Percentiles rank a stretch among this genome's conserved stretches.
phyloP scores from a whole-genome alignment of 495 filamentous ascomycete species.

The Venustampulla echinocandica region DNA sequence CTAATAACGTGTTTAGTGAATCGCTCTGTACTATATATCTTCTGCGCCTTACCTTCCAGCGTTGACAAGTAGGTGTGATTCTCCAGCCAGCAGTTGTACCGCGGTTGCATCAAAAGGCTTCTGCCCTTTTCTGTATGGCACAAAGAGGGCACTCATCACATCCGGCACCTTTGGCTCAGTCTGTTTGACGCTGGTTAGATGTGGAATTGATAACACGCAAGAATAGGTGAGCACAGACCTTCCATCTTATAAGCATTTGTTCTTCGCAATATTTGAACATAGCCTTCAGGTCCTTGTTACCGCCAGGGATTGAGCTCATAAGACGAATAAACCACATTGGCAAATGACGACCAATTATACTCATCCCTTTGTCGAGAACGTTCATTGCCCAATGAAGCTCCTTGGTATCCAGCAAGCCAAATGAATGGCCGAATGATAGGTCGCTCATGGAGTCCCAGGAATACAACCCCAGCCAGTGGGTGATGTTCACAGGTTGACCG shows the following conservation, averaged over 20 bases:
- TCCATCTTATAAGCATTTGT: neutral
- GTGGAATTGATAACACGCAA: no score
- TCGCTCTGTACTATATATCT: no score
- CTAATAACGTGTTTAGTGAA: neutral
- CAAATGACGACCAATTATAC: neutral
- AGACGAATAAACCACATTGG: neutral
- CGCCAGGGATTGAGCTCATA: neutral
- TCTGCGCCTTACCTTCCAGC: no score
- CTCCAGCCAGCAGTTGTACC: no score
- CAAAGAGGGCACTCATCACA: no score
- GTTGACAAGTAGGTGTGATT: no score
- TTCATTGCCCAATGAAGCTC: neutral
- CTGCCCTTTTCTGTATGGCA: no score
- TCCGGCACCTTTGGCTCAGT: no score
- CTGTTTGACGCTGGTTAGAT: no score
- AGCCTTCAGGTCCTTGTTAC: neutral
- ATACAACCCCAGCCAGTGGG: neutral
- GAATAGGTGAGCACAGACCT: neutral
- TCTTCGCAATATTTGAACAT: neutral
- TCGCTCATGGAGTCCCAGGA: neutral
- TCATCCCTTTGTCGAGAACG: neutral
- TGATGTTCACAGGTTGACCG: neutral
- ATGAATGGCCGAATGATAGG: neutral
- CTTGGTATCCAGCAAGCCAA: neutral
- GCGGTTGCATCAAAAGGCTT: no score